Base-by-base conservation (phyloP, 768 basidiomycete species). In the Boletus vermiculosoides region DNA sequence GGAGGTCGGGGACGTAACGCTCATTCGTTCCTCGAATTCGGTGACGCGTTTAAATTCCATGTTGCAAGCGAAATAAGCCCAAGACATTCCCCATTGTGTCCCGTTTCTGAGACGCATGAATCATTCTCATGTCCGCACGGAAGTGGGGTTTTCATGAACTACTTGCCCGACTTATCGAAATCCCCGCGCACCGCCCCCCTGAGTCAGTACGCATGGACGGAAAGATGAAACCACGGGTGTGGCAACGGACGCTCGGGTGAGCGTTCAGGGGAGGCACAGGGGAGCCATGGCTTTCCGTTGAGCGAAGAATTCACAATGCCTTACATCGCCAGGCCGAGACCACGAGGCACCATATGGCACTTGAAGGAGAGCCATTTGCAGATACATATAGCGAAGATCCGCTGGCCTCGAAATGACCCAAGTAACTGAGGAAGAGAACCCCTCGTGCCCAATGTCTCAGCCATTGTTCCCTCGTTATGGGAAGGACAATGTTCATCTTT, bases 1-100 rank as follows among this genome's bases (percentile, higher is more conserved):
- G 71, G 61, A 59, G 72, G 66, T 56, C 62, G 60, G 61, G 63
- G 62, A 72, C 71, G 71, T 72, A 73, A 71, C 62, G 50, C 50
- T 63, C 56, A 66, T 63, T 45, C 55, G 52, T 61, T 45, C 53
- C 65, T 65, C 30, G 30, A 30, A 30, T 30, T 70, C 62, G 66
- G 62, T 67, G 62, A 69, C 69, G 69, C 69, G 57, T 73, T 37
- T 61, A 65, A 67, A 62, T 64, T 65, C 56, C 69, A 60, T 57
- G 58, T 7, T 63, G 52, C 58, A 71, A 69, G 69, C 67, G 69
- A 71, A 61, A 61, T 65, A 54, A 53, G 42, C 25, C 56, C 56
- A 61, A 60, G 63, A 72, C 58, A 45, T 48, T 62, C 49, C 50
- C 53, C 56, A 67, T 63, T 60, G 61, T 63, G 60, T 16, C 2